Evolutionary conservation across 768 basidiomycete species (phyloP).

Genomic region (Amanita jacksonii): DNA sequence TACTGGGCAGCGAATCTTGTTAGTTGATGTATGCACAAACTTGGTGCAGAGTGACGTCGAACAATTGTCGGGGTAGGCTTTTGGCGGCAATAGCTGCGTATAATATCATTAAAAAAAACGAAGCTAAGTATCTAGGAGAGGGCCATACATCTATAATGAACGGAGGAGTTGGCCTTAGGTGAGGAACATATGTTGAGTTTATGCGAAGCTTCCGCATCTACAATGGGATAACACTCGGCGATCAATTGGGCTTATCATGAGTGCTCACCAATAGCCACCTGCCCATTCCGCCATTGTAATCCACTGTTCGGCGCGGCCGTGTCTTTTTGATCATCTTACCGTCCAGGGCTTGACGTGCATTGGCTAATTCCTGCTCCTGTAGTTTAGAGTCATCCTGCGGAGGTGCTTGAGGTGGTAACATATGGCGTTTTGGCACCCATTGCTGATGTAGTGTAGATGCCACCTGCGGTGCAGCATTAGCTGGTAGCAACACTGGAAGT

Average conservation of each 20-base stretch:
- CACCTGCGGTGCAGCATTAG: constrained; percentile 25
- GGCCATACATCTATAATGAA: constrained; percentile 84
- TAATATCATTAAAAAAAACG: constrained; percentile 9
- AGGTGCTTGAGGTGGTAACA: constrained; percentile 68
- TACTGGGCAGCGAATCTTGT: constrained; percentile 96
- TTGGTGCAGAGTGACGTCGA: constrained; percentile 95
- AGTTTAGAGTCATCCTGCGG: constrained; percentile 67
- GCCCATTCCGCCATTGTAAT: constrained; percentile 84
- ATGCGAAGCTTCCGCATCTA: constrained; percentile 74
- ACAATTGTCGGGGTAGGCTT: constrained; percentile 84
- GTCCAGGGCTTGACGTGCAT: constrained; percentile 60
- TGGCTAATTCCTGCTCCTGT: constrained; percentile 73
- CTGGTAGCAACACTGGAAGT: constrained; percentile 51
- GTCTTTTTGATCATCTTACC: constrained; percentile 86
- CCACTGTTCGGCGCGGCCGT: constrained; percentile 87
- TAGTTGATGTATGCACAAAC: constrained; percentile 96
- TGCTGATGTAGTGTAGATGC: constrained; percentile 35
- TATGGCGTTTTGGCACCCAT: constrained; percentile 71
- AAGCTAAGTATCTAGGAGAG: too few relatives aligned
- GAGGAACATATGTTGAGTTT: constrained; percentile 65
- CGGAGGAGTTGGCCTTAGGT: constrained; percentile 76
- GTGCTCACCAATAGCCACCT: constrained; percentile 72
- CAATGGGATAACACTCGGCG: constrained; percentile 4
- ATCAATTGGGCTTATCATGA: not conserved
- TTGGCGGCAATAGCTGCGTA: constrained; percentile 86